phyloP scores from a whole-genome alignment of 2,329 filamentous ascomycete species.

The Sporothrix euskadiensis region DNA sequence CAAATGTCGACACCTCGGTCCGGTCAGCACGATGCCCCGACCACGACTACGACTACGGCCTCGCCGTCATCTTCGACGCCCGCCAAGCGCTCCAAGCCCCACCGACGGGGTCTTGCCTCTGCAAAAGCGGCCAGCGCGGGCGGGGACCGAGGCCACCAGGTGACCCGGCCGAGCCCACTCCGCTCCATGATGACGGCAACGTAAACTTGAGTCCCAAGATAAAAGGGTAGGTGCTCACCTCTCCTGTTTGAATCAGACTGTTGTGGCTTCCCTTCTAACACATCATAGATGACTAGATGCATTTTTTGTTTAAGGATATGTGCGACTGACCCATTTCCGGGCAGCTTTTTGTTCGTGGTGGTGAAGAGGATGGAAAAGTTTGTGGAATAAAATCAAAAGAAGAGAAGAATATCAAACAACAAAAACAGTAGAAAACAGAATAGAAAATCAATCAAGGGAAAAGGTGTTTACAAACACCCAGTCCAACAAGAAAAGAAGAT shows the following conservation, averaged over 20 bases:
- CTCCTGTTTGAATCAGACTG: neutral
- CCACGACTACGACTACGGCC: slow-evolving; percentile 11
- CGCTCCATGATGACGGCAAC: slow-evolving; percentile 65
- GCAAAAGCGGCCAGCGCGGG: slow-evolving; percentile 46
- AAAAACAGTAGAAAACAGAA: neutral
- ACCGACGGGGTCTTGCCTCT: slow-evolving; percentile 49
- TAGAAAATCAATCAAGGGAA: neutral
- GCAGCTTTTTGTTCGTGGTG: neutral
- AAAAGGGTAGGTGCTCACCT: slow-evolving; percentile 3
- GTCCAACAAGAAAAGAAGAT: neutral
- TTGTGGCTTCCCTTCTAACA: neutral
- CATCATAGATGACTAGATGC: slow-evolving; percentile 1
- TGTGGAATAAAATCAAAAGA: neutral
- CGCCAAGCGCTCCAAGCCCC: slow-evolving; percentile 32
- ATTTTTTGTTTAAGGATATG: slow-evolving; percentile 1
- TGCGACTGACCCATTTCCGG: neutral
- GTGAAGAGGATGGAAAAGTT: neutral
- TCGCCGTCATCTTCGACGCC: slow-evolving; percentile 24
- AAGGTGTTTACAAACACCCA: neutral
- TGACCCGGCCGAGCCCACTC: slow-evolving; percentile 66
- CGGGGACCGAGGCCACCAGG: slow-evolving; percentile 50
- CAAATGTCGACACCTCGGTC: slow-evolving; percentile 9
- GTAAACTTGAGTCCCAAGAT: slow-evolving; percentile 46
- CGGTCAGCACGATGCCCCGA: slow-evolving; percentile 11
- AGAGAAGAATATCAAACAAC: neutral